phyloP scores from a whole-genome alignment of 805 yeast species.

The Saccharomycopsis schoenii region DNA sequence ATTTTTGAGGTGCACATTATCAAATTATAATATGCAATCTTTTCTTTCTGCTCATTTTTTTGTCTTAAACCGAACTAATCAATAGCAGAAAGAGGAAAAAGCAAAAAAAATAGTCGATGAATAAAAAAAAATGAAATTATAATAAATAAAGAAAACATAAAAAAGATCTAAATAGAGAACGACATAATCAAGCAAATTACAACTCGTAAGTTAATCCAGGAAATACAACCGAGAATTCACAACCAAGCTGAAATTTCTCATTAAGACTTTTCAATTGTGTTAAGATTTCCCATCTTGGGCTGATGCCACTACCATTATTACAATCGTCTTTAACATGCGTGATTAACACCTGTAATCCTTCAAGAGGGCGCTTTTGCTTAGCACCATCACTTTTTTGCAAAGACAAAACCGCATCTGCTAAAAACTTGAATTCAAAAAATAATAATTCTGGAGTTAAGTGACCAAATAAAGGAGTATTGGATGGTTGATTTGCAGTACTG shows the following conservation, averaged over 20 bases:
- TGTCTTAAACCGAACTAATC: too few relatives aligned
- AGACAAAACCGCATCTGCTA: conserved; percentile 19
- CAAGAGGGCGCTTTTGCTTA: conserved; percentile 11
- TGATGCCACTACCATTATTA: conserved; percentile 22
- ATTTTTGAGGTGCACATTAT: too few relatives aligned
- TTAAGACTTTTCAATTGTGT: conserved; percentile 37
- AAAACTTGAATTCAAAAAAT: conserved; percentile 40
- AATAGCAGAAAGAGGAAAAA: too few relatives aligned
- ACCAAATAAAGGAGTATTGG: conserved; percentile 53
- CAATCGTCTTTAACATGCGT: conserved; percentile 43
- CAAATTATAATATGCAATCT: too few relatives aligned
- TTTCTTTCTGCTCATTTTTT: too few relatives aligned
- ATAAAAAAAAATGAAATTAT: too few relatives aligned
- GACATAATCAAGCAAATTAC: background rate
- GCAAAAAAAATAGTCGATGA: too few relatives aligned
- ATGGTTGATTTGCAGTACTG: conserved; percentile 42
- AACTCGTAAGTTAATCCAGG: conserved; percentile 40
- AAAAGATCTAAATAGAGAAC: background rate
- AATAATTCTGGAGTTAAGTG: conserved; percentile 66
- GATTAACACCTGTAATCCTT: conserved; percentile 29
- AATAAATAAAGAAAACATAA: too few relatives aligned
- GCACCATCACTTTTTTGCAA: background rate
- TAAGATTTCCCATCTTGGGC: conserved; percentile 52
- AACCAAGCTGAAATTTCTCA: conserved; percentile 29
- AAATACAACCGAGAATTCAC: conserved; percentile 41